phyloP scores from a whole-genome alignment of 2,329 filamentous ascomycete genomes.

The Periglandula ipomoeae region DNA sequence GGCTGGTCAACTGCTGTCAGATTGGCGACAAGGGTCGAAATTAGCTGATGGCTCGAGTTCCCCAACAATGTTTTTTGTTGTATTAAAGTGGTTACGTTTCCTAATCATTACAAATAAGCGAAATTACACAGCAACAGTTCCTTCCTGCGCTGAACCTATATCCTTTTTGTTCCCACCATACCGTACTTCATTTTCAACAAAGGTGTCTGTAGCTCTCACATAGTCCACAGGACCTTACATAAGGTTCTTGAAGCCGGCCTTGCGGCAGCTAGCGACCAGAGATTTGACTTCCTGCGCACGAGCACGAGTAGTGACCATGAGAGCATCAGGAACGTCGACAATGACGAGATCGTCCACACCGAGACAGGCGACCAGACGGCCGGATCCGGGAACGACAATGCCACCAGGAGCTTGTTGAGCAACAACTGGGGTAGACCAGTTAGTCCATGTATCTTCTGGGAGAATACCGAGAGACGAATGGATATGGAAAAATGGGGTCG shows the following conservation, averaged over 20 bases:
- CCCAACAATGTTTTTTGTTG: background rate
- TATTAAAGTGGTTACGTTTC: background rate
- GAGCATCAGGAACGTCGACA: constrained; percentile 17
- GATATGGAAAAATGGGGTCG: no score
- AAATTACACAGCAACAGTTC: constrained; percentile 1
- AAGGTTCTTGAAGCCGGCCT: constrained; percentile 15
- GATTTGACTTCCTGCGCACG: constrained; percentile 19
- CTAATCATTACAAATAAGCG: background rate
- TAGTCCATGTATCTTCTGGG: background rate
- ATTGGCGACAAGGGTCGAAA: background rate
- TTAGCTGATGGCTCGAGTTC: background rate
- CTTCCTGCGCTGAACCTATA: background rate
- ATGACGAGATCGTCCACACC: constrained; percentile 19
- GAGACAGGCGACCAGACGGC: constrained; percentile 17
- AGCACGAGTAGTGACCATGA: constrained; percentile 18
- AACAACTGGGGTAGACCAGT: constrained; percentile 11
- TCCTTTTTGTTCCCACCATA: background rate
- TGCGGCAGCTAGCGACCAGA: constrained; percentile 17
- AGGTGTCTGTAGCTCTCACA: background rate
- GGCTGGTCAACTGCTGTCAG: no score
- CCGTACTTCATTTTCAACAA: background rate
- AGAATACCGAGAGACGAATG: no score
- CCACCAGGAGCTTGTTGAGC: constrained; percentile 17
- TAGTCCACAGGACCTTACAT: constrained; percentile 9
- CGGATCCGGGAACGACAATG: constrained; percentile 17